phyloP scores from a whole-genome alignment of 2,329 filamentous ascomycete species.

The Epichloe brachyelytri region DNA sequence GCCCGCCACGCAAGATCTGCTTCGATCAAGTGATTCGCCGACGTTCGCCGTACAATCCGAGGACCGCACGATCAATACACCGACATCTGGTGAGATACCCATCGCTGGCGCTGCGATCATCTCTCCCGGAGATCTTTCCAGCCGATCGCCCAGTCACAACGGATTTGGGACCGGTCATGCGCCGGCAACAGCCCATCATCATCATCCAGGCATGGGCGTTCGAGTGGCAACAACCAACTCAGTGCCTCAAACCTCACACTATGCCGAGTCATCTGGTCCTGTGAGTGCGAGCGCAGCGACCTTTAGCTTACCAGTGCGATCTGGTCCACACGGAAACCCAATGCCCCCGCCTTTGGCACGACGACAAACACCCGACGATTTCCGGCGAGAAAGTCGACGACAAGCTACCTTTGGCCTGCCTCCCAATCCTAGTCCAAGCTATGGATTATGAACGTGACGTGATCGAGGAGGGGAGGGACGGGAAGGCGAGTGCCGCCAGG shows the following conservation, averaged over 20 bases:
- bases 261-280: slow-evolving; percentile 24
- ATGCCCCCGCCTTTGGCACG: slow-evolving; percentile 48
- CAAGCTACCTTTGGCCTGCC: slow-evolving; percentile 40
- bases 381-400: slow-evolving; percentile 37
- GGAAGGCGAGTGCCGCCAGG: neutral
- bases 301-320: slow-evolving; percentile 52
- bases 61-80: slow-evolving; percentile 40
- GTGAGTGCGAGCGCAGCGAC: slow-evolving; percentile 34
- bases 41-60: slow-evolving; percentile 28
- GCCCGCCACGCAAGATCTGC: slow-evolving; percentile 63
- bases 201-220: slow-evolving; percentile 42
- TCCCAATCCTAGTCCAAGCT: slow-evolving; percentile 28
- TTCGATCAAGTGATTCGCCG: slow-evolving; percentile 51
- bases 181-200: slow-evolving; percentile 32
- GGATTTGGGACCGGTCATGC: slow-evolving; percentile 33
- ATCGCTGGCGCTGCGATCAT: slow-evolving; percentile 44
- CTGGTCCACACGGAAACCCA: slow-evolving; percentile 44
- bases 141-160: slow-evolving; percentile 39
- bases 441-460: slow-evolving; percentile 15
- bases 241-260: slow-evolving; percentile 32
- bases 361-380: slow-evolving; percentile 42
- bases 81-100: slow-evolving; percentile 61
- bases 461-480: neutral
- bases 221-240: slow-evolving; percentile 40
- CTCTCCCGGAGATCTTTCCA: slow-evolving; percentile 39